phyloP scores from a whole-genome alignment of 768 basidiomycete species.

The Tricholoma terreum region DNA sequence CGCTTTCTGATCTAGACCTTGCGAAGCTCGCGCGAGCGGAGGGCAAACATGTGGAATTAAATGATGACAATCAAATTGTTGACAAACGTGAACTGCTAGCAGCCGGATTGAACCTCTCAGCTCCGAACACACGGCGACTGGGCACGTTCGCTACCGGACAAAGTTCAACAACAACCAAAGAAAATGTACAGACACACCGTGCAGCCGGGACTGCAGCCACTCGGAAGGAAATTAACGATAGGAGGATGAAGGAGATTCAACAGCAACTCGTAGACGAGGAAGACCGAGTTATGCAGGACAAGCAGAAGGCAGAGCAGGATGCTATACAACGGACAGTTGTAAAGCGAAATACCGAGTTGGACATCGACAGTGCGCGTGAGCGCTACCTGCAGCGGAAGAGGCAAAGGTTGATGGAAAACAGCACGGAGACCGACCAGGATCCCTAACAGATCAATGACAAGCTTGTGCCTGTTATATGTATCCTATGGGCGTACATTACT shows the following conservation, averaged over 20 bases:
- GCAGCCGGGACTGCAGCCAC: conserved; percentile 84
- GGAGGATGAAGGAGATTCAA: conserved; percentile 74
- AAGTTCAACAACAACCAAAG: conserved; percentile 18
- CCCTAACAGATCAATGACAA: neutral
- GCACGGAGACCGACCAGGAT: neutral
- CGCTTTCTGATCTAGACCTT: conserved; percentile 70
- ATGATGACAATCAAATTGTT: conserved; percentile 96
- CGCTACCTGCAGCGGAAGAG: conserved; percentile 81
- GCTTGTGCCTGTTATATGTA: neutral
- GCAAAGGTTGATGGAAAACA: conserved; percentile 55
- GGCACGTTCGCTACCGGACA: conserved; percentile 35
- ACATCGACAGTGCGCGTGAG: conserved; percentile 69
- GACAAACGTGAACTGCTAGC: conserved; percentile 91
- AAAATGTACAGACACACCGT: conserved; percentile 51
- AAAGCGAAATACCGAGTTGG: conserved; percentile 73
- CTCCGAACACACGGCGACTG: conserved; percentile 75
- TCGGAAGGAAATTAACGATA: conserved; percentile 77
- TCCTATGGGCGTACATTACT: neutral
- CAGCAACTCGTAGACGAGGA: conserved; percentile 77
- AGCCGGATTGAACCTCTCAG: conserved; percentile 88
- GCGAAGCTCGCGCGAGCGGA: conserved; percentile 65
- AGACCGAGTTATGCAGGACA: conserved; percentile 53
- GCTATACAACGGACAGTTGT: conserved; percentile 63
- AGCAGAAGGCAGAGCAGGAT: conserved; percentile 57
- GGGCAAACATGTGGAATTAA: conserved; percentile 87